phyloP scores from a whole-genome alignment of 2,329 filamentous ascomycete species.

The Penicillium sp. region DNA sequence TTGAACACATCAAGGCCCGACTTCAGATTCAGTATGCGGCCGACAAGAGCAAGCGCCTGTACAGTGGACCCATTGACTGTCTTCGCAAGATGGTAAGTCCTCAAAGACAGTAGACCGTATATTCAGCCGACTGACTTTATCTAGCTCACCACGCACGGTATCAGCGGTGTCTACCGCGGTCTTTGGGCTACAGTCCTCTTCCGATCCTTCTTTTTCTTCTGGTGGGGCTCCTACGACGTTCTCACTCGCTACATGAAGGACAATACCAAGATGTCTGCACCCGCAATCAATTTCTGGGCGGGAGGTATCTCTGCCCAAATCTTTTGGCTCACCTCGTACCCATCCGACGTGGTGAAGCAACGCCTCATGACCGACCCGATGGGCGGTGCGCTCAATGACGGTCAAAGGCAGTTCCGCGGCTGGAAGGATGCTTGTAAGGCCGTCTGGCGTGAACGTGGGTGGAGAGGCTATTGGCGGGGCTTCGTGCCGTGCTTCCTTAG shows the following conservation, averaged over 20 bases:
- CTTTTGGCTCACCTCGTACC: slow-evolving; percentile 92
- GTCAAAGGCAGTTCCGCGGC: slow-evolving; percentile 63
- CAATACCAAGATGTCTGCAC: slow-evolving; percentile 68
- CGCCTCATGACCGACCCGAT: slow-evolving; percentile 94
- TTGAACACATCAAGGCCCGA: slow-evolving; percentile 92
- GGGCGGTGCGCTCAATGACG: slow-evolving; percentile 66
- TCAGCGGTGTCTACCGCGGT: slow-evolving; percentile 81
- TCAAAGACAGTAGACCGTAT: background rate
- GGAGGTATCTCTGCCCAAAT: slow-evolving; percentile 89
- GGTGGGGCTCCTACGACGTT: slow-evolving; percentile 95
- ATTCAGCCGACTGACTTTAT: background rate
- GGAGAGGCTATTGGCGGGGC: slow-evolving; percentile 83
- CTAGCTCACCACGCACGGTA: slow-evolving; percentile 61
- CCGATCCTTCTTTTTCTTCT: slow-evolving; percentile 92
- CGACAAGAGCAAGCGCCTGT: slow-evolving; percentile 72
- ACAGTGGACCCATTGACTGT: slow-evolving; percentile 85
- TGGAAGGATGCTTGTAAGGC: slow-evolving; percentile 79
- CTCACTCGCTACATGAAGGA: slow-evolving; percentile 67
- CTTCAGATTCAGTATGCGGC: slow-evolving; percentile 92
- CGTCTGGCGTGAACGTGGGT: slow-evolving; percentile 74
- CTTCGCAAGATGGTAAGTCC: slow-evolving; percentile 57
- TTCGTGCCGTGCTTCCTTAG: slow-evolving; percentile 91
- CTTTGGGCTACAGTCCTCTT: slow-evolving; percentile 83
- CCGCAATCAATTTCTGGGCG: slow-evolving; percentile 94
- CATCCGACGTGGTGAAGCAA: slow-evolving; percentile 92